These are phyloP conservation scores for Alternaria triticimaculans DNA, from an alignment of 2,329 filamentous ascomycete species.

Conservation along the genomic window DNA sequence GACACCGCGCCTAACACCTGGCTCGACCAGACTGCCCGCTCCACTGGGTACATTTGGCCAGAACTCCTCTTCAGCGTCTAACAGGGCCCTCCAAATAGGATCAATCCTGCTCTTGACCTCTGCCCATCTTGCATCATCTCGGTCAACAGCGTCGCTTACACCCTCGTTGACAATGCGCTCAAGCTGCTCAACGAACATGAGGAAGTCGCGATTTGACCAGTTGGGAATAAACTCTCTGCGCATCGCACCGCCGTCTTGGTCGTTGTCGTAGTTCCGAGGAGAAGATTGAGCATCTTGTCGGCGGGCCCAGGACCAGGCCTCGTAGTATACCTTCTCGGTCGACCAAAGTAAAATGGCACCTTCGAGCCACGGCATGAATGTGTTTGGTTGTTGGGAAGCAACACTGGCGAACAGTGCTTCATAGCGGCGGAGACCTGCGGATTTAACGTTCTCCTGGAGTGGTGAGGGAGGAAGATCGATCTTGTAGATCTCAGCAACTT, in stretches of 20 bases:
- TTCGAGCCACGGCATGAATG: constrained; percentile 43
- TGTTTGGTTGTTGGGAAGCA: constrained; percentile 3
- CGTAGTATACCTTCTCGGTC: constrained; percentile 46
- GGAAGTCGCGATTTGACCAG: constrained; percentile 69
- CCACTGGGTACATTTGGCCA: constrained; percentile 33
- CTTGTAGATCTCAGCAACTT: constrained; percentile 38
- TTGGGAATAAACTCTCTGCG: constrained; percentile 71
- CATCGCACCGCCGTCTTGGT: constrained; percentile 70
- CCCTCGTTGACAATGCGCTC: constrained; percentile 62
- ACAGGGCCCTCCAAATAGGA: constrained; percentile 31
- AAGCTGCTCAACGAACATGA: constrained; percentile 63
- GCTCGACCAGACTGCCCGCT: constrained; percentile 5
- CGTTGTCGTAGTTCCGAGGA: constrained; percentile 44
- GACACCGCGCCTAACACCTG: constrained; percentile 1
- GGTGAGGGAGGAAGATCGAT: constrained; percentile 25
- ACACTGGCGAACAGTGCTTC: constrained; percentile 34
- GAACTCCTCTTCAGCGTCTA: constrained; percentile 45
- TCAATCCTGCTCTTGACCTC: constrained; percentile 32
- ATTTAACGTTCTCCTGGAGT: constrained; percentile 24
- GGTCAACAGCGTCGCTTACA: constrained; percentile 25
- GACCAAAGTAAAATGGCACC: constrained; percentile 42
- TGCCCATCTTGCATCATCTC: constrained; percentile 26
- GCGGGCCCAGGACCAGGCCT: constrained; percentile 44
- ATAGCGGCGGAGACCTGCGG: constrained; percentile 37
- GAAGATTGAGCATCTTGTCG: constrained; percentile 26